Conservation (phyloP, 164 flowering plant species). For the Annona squamosa region DNA sequence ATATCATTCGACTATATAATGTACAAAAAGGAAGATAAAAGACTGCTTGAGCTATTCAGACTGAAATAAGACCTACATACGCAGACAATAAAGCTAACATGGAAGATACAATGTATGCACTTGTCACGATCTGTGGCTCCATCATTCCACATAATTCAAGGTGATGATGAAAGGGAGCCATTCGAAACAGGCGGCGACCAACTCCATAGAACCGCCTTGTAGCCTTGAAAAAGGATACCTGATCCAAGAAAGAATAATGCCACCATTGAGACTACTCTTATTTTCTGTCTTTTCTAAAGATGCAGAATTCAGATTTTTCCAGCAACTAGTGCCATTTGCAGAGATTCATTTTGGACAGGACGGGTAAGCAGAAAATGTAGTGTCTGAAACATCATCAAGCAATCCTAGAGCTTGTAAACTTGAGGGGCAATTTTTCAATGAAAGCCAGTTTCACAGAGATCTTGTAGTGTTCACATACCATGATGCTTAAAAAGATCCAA, state of each 20-base stretch:
- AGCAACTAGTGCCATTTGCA: too few relatives aligned
- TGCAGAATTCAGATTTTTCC: too few relatives aligned
- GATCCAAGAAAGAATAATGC: slow-evolving; percentile 1
- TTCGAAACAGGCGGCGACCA: slow-evolving; percentile 52
- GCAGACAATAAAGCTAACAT: slow-evolving; percentile 57
- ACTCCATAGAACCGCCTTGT: slow-evolving; percentile 40
- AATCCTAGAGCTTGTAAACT: too few relatives aligned
- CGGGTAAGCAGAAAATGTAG: too few relatives aligned
- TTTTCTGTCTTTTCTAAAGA: too few relatives aligned
- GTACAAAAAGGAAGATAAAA: neutral
- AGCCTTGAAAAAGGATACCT: slow-evolving; percentile 48
- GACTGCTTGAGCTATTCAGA: slow-evolving; percentile 20
- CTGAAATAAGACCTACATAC: slow-evolving; percentile 74
- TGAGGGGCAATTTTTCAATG: too few relatives aligned
- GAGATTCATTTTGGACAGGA: too few relatives aligned
- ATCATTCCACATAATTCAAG: slow-evolving; percentile 52
- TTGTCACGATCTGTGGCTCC: slow-evolving; percentile 61
- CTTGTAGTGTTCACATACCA: too few relatives aligned
- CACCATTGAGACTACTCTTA: too few relatives aligned
- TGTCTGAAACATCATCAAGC: too few relatives aligned
- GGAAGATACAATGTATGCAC: slow-evolving; percentile 50
- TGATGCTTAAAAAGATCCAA: too few relatives aligned
- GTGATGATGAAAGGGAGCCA: slow-evolving; percentile 73
- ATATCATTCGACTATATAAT: neutral
- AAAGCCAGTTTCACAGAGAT: too few relatives aligned